Evolutionary conservation across 306 rosid species (phyloP).

Genomic region (Ammopiptanthus mongolicus): DNA sequence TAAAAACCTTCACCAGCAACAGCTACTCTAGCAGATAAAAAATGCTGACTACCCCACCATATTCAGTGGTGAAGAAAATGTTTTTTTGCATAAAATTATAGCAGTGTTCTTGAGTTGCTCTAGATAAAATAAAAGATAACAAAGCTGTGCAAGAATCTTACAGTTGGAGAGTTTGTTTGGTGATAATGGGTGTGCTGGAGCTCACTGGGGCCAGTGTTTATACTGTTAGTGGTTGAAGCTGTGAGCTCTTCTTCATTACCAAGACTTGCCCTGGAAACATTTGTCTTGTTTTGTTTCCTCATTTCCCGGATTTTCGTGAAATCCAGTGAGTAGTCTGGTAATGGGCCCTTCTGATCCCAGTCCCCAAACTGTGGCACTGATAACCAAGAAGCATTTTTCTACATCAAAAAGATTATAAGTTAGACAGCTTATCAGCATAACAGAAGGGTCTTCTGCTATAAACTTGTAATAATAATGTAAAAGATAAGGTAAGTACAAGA

Average conservation of each 20-base stretch:
- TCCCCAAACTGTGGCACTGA: constrained; percentile 97
- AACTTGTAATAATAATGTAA: neutral
- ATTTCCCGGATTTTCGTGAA: constrained; percentile 92
- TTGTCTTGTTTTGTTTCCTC: constrained; percentile 93
- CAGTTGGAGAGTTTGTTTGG: constrained; percentile 66
- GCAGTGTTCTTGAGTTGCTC: neutral
- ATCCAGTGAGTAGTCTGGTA: constrained; percentile 92
- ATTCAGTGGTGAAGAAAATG: neutral
- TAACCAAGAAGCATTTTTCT: constrained; percentile 90
- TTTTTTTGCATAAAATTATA: neutral
- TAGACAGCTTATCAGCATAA: neutral
- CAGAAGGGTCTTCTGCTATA: neutral
- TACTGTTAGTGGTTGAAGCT: constrained; percentile 37
- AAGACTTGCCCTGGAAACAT: constrained; percentile 84
- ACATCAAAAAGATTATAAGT: constrained; percentile 12
- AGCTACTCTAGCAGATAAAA: neutral
- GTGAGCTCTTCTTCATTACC: constrained; percentile 92
- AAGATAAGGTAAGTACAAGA: neutral
- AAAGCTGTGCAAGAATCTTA: constrained; percentile 48
- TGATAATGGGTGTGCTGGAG: constrained; percentile 52
- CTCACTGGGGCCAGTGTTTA: constrained; percentile 36
- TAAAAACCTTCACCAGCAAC: neutral
- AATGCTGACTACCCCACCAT: neutral
- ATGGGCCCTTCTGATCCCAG: constrained; percentile 95
- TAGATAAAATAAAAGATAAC: neutral